A percentile compares a stretch with the other conserved stretches of the same genome.
phyloP scores from a whole-genome alignment of 2,329 filamentous ascomycete species.

The Monascus ruber region DNA sequence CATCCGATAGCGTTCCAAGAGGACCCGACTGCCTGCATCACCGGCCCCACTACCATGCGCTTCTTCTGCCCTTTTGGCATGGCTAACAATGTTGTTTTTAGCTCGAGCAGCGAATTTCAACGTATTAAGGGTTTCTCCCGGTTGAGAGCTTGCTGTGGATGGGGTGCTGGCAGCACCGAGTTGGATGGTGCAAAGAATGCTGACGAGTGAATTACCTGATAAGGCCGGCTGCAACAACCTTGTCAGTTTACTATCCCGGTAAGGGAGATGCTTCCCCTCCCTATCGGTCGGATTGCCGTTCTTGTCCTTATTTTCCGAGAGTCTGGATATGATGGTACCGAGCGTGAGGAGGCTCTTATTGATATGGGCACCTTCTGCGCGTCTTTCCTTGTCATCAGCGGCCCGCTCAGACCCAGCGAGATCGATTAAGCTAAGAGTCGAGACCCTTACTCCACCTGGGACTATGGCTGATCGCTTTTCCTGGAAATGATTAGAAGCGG shows the following conservation, averaged over 20 bases:
- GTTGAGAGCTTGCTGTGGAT: slow-evolving; percentile 62
- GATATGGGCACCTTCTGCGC: slow-evolving; percentile 92
- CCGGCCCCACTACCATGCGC: slow-evolving; percentile 63
- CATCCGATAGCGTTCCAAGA: slow-evolving; percentile 85
- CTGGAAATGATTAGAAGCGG: slow-evolving; percentile 37
- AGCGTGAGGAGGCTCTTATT: slow-evolving; percentile 95
- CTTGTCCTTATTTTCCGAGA: slow-evolving; percentile 85
- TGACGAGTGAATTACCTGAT: slow-evolving; percentile 87
- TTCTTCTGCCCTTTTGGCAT: slow-evolving; percentile 90
- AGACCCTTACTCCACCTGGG: slow-evolving; percentile 87
- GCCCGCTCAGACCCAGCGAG: slow-evolving; percentile 92
- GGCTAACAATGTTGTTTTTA: slow-evolving; percentile 95
- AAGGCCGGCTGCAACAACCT: slow-evolving; percentile 82
- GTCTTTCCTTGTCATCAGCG: slow-evolving; percentile 85
- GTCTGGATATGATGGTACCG: slow-evolving; percentile 83
- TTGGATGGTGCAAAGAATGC: slow-evolving; percentile 93
- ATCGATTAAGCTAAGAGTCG: slow-evolving; percentile 90
- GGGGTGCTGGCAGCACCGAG: slow-evolving; percentile 65
- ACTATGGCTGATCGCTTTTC: slow-evolving; percentile 59
- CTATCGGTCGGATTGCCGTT: slow-evolving; percentile 61
- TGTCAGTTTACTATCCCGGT: slow-evolving; percentile 95
- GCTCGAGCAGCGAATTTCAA: slow-evolving; percentile 93
- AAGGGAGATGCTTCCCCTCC: slow-evolving; percentile 85
- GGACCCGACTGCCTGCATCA: slow-evolving; percentile 73
- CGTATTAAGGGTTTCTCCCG: slow-evolving; percentile 84